Conservation (phyloP, 73 alveolate species). For the Effrenium voratum region DNA sequence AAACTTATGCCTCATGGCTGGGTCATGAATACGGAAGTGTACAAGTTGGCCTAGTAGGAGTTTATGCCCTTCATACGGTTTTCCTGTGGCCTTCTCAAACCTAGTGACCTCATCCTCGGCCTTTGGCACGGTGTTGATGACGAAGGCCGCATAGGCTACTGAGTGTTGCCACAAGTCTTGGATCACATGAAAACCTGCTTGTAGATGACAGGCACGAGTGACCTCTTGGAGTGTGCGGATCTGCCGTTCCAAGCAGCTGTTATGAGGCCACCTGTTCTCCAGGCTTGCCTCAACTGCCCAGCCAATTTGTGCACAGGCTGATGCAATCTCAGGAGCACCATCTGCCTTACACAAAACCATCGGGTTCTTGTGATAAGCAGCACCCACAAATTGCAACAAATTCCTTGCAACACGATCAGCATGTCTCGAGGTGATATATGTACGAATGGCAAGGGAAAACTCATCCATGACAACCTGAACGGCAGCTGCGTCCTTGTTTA, state of each 20-base stretch:
- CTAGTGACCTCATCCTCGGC: too few relatives aligned
- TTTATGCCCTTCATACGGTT: not conserved
- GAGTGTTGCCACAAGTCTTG: not conserved
- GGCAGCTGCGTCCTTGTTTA: constrained; percentile 2
- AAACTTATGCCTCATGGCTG: constrained; percentile 22
- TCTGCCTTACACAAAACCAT: not conserved
- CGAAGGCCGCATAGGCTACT: constrained; percentile 19
- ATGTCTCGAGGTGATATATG: constrained; percentile 10
- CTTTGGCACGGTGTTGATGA: constrained; percentile 28
- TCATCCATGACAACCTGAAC: constrained; percentile 42
- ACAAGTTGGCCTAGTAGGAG: not conserved
- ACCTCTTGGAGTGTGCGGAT: constrained; percentile 6
- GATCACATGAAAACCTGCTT: constrained; percentile 8
- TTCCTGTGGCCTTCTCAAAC: constrained; percentile 61
- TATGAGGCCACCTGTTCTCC: constrained; percentile 29
- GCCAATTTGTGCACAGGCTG: not conserved
- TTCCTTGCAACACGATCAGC: not conserved
- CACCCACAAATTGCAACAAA: not conserved
- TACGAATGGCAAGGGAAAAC: not conserved
- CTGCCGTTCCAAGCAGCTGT: constrained; percentile 23
- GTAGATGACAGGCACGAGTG: not conserved
- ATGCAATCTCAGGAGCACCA: not conserved
- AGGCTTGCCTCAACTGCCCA: constrained; percentile 1
- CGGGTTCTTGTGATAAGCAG: not conserved
- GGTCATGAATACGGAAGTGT: constrained; percentile 6